A percentile compares a stretch with the other conserved stretches of the same genome.
These are phyloP conservation scores for Guyanaporus albipodus DNA, from an alignment of 768 basidiomycete genomes.

Conservation along the genomic window DNA sequence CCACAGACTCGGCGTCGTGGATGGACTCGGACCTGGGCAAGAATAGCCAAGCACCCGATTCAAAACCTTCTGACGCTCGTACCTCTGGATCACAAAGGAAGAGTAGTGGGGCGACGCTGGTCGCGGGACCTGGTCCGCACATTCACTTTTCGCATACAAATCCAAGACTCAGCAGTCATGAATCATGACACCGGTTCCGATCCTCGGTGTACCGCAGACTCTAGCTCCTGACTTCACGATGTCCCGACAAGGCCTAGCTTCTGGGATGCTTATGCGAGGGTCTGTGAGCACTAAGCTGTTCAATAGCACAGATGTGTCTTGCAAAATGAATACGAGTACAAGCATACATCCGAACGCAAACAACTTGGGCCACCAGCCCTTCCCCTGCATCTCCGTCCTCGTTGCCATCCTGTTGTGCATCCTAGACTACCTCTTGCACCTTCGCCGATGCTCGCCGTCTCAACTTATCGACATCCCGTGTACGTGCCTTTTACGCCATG, in stretches of 20 bases:
- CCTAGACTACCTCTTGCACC: slow-evolving; percentile 4
- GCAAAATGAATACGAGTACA: slow-evolving; percentile 8
- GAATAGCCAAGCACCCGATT: not conserved
- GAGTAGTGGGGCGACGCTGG: not conserved
- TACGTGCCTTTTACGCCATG: slow-evolving; percentile 24
- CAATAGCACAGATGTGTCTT: not conserved
- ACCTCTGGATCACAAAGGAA: slow-evolving; percentile 1
- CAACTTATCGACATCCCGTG: slow-evolving; percentile 18
- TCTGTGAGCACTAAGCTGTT: not conserved
- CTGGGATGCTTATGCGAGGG: not conserved
- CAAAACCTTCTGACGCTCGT: not conserved
- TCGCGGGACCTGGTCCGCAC: not conserved
- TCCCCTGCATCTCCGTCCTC: slow-evolving; percentile 1
- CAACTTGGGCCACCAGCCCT: not conserved
- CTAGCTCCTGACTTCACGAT: not conserved
- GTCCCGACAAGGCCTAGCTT: not conserved
- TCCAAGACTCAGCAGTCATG: not conserved
- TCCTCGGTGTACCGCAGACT: slow-evolving; percentile 12
- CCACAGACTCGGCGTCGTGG: not conserved
- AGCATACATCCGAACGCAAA: slow-evolving; percentile 2
- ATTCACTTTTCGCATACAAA: not conserved
- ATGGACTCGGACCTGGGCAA: slow-evolving; percentile 5
- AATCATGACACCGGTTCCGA: slow-evolving; percentile 20
- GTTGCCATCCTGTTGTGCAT: slow-evolving; percentile 10
- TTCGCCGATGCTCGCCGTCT: slow-evolving; percentile 13